Conservation (phyloP, 73 alveolate genomes). For the Blepharisma stoltei region DNA sequence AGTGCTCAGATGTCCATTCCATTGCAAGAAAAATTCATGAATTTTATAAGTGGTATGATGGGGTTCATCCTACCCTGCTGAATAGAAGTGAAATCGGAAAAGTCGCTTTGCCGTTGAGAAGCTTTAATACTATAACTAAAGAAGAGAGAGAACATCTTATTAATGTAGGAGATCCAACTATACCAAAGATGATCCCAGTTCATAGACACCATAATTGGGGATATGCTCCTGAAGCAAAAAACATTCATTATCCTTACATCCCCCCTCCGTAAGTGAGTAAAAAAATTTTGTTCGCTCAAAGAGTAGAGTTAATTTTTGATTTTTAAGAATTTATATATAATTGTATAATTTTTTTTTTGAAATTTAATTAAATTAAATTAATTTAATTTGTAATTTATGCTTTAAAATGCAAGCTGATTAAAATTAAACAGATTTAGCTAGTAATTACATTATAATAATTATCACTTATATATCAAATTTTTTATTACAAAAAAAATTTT, state of each 20-base stretch:
- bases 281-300: no score
- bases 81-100: constrained; percentile 64
- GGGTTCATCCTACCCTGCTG: constrained; percentile 51
- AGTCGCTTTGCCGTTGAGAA: constrained; percentile 28
- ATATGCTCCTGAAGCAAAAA: constrained; percentile 2
- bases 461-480: no score
- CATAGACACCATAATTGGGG: constrained; percentile 34
- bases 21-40: constrained; percentile 49
- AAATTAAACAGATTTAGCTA: no score
- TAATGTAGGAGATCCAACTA: constrained; percentile 26
- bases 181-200: constrained; percentile 28
- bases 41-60: constrained; percentile 63
- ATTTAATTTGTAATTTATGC: no score
- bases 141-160: neutral
- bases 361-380: no score
- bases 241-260: constrained; percentile 5
- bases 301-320: no score
- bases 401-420: no score
- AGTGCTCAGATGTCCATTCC: constrained; percentile 36
- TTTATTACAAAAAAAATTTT: no score
- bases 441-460: no score
- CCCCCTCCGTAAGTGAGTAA: no score
- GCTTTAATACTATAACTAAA: neutral
- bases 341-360: no score
- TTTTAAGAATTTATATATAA: no score